Evolutionary conservation across 1,284 basidiomycete species (phyloP).

Genomic region (Taiwanofungus camphoratus): DNA sequence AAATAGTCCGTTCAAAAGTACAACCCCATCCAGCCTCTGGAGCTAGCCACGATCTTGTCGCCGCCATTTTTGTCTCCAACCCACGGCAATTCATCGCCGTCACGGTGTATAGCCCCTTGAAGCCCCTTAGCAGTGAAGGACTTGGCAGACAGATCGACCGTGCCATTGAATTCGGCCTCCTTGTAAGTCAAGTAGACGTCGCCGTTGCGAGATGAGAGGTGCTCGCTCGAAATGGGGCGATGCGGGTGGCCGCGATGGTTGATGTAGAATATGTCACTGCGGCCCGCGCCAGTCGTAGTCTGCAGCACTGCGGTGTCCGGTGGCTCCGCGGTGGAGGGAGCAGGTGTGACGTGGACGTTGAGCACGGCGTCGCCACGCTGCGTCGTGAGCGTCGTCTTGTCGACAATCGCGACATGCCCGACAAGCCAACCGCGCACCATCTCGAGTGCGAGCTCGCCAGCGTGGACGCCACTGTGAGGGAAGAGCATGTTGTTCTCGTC

Average conservation of each 20-base stretch:
- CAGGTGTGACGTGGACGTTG: constrained; percentile 43
- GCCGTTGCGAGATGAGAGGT: constrained; percentile 41
- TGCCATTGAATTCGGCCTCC: constrained; percentile 44
- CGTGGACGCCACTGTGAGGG: constrained; percentile 34
- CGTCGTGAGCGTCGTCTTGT: constrained; percentile 38
- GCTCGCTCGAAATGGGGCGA: constrained; percentile 41
- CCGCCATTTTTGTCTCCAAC: constrained; percentile 40
- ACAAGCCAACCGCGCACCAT: constrained; percentile 52
- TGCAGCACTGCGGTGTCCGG: constrained; percentile 33
- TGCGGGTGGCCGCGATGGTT: constrained; percentile 33
- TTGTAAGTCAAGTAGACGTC: constrained; percentile 52
- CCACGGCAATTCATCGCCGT: constrained; percentile 38
- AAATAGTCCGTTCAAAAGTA: constrained; percentile 40
- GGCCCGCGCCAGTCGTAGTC: constrained; percentile 43
- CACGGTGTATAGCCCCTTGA: constrained; percentile 20
- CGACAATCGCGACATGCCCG: constrained; percentile 44
- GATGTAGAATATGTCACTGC: constrained; percentile 45
- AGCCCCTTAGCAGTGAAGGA: constrained; percentile 37
- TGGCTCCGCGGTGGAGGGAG: constrained; percentile 20
- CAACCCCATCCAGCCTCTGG: constrained; percentile 48
- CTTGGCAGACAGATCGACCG: constrained; percentile 38
- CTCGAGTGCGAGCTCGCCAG: constrained; percentile 37
- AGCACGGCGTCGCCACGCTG: constrained; percentile 45
- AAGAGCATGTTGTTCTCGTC: constrained; percentile 40
- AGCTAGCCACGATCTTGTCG: constrained; percentile 39